A percentile compares a stretch with the other conserved stretches of the same genome.
Conservation (phyloP, 306 rosid genomes). For the Medicago arabica region DNA sequence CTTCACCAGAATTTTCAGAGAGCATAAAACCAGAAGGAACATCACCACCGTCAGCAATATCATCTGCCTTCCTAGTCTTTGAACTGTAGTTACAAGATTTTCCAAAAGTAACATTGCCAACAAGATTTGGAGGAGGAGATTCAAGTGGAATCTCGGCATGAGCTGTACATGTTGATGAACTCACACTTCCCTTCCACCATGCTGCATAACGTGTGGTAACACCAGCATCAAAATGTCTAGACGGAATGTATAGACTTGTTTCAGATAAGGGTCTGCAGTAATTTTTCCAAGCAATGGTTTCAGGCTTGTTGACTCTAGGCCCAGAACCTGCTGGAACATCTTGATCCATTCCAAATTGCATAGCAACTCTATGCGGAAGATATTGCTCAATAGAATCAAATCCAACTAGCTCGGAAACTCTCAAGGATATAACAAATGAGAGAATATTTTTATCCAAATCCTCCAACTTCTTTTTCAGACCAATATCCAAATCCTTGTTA, state of each 20-base stretch:
- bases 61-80: neutral
- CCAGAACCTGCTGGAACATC: neutral
- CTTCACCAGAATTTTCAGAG: no score
- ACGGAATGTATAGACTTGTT: neutral
- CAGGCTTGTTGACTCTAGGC: neutral
- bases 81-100: conserved; percentile 15
- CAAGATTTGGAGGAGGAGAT: neutral
- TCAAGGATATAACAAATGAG: no score
- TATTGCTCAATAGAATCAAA: neutral
- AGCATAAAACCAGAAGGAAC: no score
- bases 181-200: neutral
- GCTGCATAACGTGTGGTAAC: neutral
- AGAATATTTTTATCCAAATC: no score
- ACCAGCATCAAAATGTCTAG: neutral
- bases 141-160: neutral
- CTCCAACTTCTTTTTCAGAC: no score
- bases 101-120: neutral
- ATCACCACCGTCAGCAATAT: conserved; percentile 11
- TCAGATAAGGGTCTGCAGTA: neutral
- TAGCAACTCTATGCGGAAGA: neutral
- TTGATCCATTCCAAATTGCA: neutral
- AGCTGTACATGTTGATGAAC: neutral
- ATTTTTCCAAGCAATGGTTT: neutral
- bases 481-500: no score
- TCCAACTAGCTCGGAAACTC: neutral